Evolutionary conservation across 352 stramenopile genomes (phyloP), one percentile per base, ranked within the genome.

Genomic region (Phytophthora vignae): DNA sequence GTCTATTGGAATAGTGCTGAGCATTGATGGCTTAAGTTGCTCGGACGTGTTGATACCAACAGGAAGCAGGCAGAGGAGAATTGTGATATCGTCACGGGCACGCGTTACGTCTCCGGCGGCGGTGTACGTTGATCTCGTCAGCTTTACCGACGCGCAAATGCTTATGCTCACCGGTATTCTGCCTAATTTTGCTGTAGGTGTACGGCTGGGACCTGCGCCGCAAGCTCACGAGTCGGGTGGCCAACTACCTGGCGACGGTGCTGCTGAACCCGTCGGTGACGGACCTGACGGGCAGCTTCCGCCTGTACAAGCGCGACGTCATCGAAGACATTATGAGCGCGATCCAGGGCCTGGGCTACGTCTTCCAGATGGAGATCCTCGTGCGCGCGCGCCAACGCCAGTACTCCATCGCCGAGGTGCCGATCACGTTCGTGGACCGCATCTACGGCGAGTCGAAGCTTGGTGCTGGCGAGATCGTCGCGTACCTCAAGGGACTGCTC

Each of bases 321-420:
- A 91, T 99, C 59, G 92, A 99, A 76, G 78, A 96, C 55, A 98
- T 99, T 74, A 98, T 99, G 81, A 83, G 73, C 54, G 76, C 77
- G n/a, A 94, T 96, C 64, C 79, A 95, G 64, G 86, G 84, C 4
- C 79, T 93, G 25, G 97, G 97, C 36, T 99, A 99, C 85, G 97
- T 99, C 19, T 99, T 99, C 84, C 97, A 99, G 83, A 99, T 99
- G 98, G 97, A 99, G 78, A 98, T 99, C 68, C 90, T 99, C 55
- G 95, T 99, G 49, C 87, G 96, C 55, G 96, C 97, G n/a, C 90
- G 93, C 55, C 86, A 98, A 60, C 86, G 88, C 62, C 83, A 94
- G 22, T 99, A 98, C 79, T 87, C 74, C 29, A 97, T 99, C 65
- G 91, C 77, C 38, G 97, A 99, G 77, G 96, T 99, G 29, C 96